Evolutionary conservation across 306 rosid species (phyloP), one percentile per base, ranked within the genome.

Genomic region (Quercus aquifolioides): DNA sequence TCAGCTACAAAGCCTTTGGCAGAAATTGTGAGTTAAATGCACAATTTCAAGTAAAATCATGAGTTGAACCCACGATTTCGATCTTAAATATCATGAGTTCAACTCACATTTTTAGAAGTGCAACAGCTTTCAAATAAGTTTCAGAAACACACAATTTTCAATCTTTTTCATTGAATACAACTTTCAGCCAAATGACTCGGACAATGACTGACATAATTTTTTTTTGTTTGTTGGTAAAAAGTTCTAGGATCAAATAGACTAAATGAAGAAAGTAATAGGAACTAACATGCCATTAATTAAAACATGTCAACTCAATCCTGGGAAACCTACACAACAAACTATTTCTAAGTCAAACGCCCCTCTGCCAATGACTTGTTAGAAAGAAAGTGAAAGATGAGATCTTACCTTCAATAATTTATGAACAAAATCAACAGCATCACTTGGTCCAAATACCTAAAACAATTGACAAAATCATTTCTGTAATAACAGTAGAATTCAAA

Each of bases 361-460:
- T 33, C 59, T 33, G 4, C 49, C 18, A 49, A 76, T 31, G 33
- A 63, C 23, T 6, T 64, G 41, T 26, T 13, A 0, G 17, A 56
- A 25, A 23, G 31, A 75, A 49, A 60, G 71, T 73, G 55, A 69
- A 78, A 71, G 58, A 52, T 71, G 75, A 65, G 62, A 63, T 60
- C 91, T 75, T 83, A 92, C 98, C 85, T 86, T 87, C 86, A 90
- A 80, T 63, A 87, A 84, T 81, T 90, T 92, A 81, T 87, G 92
- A 79, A 92, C 98, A 90, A 94, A 94, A 74, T 84, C 90, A 65
- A 92, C 94, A 64, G 98, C 98, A 82, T 94, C 96, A 79, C 93
- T 89, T 69, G 98, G 98, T 85, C 98, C 98, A 77, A 94, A 90
- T 62, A 94, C 98, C 98, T 94, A 87, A 57, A 65, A 80, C 63